Percentiles rank a stretch among this genome's conserved stretches.
These are phyloP conservation scores for Stemphylium beticola DNA, from an alignment of 2,329 filamentous ascomycete species.

Conservation along the genomic window DNA sequence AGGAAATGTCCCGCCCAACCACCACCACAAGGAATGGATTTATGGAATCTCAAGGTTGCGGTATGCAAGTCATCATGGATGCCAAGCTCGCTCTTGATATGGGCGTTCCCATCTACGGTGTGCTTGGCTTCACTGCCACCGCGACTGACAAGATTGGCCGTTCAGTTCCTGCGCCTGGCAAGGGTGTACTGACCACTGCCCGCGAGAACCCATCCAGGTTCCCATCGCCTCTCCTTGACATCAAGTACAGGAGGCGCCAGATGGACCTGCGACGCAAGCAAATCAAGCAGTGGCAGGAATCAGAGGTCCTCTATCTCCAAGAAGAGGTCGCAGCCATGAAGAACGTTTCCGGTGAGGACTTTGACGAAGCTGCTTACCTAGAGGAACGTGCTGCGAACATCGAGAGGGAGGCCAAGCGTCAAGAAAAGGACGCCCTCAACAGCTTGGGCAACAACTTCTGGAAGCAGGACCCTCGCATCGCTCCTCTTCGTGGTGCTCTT, in stretches of 20 bases:
- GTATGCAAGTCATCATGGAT: conserved; percentile 98
- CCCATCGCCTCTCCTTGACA: conserved; percentile 93
- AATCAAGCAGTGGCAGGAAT: conserved; percentile 96
- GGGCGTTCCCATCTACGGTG: conserved; percentile 97
- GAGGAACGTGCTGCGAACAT: conserved; percentile 86
- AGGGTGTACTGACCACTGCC: conserved; percentile 95
- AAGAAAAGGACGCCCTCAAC: conserved; percentile 90
- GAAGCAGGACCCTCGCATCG: conserved; percentile 93
- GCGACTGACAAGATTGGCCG: conserved; percentile 99
- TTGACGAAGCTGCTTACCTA: conserved; percentile 84
- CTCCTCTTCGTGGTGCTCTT: conserved; percentile 91
- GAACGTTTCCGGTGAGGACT: conserved; percentile 65
- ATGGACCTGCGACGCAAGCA: conserved; percentile 92
- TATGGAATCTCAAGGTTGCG: conserved; percentile 99
- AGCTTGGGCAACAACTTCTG: conserved; percentile 99
- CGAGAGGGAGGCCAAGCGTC: conserved; percentile 82
- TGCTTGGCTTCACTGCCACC: conserved; percentile 90
- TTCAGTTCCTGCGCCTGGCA: conserved; percentile 92
- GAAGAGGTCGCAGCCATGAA: conserved; percentile 94
- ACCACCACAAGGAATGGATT: conserved; percentile 97
- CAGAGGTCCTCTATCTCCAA: conserved; percentile 88
- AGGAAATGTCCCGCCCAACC: conserved; percentile 97
- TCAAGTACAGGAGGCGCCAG: conserved; percentile 95
- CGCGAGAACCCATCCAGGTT: conserved; percentile 90
- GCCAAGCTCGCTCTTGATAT: conserved; percentile 95